Evolutionary conservation across 371 early-diverging fungal species (phyloP).

Genomic region (Zychaea mexicana): DNA sequence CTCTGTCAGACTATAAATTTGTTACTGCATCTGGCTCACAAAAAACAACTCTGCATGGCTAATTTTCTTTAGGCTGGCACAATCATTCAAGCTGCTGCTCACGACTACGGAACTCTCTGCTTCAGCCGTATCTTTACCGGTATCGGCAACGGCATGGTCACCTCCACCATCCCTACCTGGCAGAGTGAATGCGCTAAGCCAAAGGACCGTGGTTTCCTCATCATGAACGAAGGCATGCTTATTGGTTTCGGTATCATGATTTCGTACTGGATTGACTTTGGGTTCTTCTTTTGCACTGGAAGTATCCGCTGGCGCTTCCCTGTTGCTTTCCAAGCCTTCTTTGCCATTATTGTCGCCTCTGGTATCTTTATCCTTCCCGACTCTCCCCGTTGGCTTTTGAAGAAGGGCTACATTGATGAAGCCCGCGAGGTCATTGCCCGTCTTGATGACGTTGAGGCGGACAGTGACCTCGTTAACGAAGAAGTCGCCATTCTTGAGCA

Average conservation of each 20-base stretch:
- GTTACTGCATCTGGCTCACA: no score
- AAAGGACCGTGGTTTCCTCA: slow-evolving; percentile 15
- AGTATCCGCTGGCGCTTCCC: slow-evolving; percentile 56
- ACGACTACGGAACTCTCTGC: slow-evolving; percentile 38
- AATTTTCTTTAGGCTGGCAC: slow-evolving; percentile 25
- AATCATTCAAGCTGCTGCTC: slow-evolving; percentile 41
- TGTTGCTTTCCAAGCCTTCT: slow-evolving; percentile 50
- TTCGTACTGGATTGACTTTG: slow-evolving; percentile 51
- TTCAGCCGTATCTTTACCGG: slow-evolving; percentile 56
- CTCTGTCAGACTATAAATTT: no score
- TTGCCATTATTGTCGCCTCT: slow-evolving; percentile 43
- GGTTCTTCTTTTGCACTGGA: slow-evolving; percentile 35
- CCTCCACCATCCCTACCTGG: slow-evolving; percentile 37
- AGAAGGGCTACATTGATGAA: slow-evolving; percentile 39
- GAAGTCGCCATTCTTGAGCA: slow-evolving; percentile 46
- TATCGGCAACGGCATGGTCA: slow-evolving; percentile 57
- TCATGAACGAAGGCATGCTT: slow-evolving; percentile 25
- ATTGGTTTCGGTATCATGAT: slow-evolving; percentile 24
- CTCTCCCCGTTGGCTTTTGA: slow-evolving; percentile 60
- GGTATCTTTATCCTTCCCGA: slow-evolving; percentile 55
- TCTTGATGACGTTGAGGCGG: slow-evolving; percentile 34
- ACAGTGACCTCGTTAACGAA: slow-evolving; percentile 33
- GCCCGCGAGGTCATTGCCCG: slow-evolving; percentile 42
- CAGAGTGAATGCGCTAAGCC: slow-evolving; percentile 22
- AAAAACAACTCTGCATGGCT: no score